Evolutionary conservation across 2,329 filamentous ascomycete species (phyloP).

Genomic region (Hirsutella minnesotensis): DNA sequence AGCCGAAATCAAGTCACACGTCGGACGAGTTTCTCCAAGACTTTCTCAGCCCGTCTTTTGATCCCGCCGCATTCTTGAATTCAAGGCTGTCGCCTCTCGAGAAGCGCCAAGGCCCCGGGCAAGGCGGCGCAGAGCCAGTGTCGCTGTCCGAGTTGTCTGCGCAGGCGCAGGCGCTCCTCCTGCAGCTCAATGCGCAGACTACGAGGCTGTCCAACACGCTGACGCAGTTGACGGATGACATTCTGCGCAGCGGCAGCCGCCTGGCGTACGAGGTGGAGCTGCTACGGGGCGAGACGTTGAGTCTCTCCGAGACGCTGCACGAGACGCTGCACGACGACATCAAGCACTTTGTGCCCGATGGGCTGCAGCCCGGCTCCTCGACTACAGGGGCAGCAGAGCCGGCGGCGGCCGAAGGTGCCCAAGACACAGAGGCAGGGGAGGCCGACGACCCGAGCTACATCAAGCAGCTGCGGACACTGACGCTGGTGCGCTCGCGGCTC

Average conservation of each 20-base stretch:
- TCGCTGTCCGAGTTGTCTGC: conserved; percentile 66
- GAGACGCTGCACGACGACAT: conserved; percentile 64
- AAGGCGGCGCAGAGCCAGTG: conserved; percentile 25
- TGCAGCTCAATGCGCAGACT: conserved; percentile 80
- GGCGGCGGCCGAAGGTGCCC: conserved; percentile 8
- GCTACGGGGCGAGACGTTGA: conserved; percentile 72
- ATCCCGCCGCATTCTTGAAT: conserved; percentile 79
- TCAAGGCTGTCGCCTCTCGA: conserved; percentile 58
- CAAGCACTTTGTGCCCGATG: conserved; percentile 53
- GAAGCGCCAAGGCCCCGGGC: conserved; percentile 20
- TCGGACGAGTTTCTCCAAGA: conserved; percentile 61
- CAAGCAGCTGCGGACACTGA: conserved; percentile 68
- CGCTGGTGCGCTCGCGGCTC: conserved; percentile 69
- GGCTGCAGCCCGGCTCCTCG: conserved; percentile 19
- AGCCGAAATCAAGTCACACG: conserved; percentile 49
- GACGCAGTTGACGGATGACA: conserved; percentile 88
- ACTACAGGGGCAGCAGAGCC: conserved; percentile 8
- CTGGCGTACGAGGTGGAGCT: conserved; percentile 93
- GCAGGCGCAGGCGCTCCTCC: conserved; percentile 73
- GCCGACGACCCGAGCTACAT: conserved; percentile 54
- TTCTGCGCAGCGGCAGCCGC: conserved; percentile 75
- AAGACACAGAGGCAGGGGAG: conserved; percentile 5
- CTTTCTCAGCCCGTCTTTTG: conserved; percentile 68
- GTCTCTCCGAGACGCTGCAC: conserved; percentile 67
- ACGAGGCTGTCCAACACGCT: conserved; percentile 69